phyloP scores from a whole-genome alignment of 2,329 filamentous ascomycete genomes.

The Cytospora leucostoma region DNA sequence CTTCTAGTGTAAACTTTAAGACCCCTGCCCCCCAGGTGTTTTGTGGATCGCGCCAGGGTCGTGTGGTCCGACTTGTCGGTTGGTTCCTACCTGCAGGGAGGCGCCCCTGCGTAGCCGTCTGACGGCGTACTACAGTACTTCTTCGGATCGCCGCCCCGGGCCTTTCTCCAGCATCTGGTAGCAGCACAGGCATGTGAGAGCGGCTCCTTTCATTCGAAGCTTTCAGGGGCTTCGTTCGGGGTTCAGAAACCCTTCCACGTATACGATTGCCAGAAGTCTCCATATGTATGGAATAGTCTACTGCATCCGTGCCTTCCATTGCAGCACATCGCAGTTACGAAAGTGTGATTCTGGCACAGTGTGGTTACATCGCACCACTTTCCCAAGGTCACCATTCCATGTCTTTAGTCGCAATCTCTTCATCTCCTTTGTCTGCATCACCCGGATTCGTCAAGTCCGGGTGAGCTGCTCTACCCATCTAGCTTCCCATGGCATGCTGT shows the following conservation, averaged over 20 bases:
- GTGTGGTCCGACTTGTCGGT: neutral
- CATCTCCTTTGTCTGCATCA: conserved; percentile 3
- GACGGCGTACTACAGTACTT: neutral
- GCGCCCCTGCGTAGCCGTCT: neutral
- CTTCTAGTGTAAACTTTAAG: neutral
- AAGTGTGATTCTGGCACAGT: conserved; percentile 6
- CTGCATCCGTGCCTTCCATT: neutral
- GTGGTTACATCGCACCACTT: conserved; percentile 5
- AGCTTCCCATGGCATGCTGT: neutral
- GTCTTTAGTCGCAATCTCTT: neutral
- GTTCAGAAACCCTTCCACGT: neutral
- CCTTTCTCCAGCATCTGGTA: neutral
- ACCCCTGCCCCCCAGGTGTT: conserved; percentile 5
- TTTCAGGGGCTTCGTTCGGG: too few species aligned
- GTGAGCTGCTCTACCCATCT: neutral
- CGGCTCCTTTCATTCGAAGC: too few species aligned
- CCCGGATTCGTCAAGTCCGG: neutral
- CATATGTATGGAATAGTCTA: neutral
- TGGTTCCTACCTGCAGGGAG: conserved; percentile 16
- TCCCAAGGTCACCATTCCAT: neutral
- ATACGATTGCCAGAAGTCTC: neutral
- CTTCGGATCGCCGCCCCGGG: conserved; percentile 9
- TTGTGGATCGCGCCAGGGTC: conserved; percentile 7
- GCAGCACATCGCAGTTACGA: neutral
- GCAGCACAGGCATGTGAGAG: neutral